phyloP scores from a whole-genome alignment of 2,329 filamentous ascomycete species.

The Ophiostoma australiae region DNA sequence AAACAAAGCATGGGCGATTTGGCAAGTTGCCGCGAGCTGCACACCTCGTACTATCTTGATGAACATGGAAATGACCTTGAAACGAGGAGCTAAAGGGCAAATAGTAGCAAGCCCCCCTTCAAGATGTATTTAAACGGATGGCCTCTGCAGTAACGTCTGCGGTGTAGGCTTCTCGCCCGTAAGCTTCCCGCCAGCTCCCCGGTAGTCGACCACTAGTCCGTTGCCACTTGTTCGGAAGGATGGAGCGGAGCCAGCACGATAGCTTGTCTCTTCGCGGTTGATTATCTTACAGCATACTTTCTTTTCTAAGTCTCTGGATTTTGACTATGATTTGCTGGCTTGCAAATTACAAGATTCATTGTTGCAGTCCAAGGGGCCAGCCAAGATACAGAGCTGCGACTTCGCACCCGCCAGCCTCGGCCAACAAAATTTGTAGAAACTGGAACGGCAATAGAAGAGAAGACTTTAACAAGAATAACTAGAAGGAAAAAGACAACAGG shows the following conservation, averaged over 20 bases:
- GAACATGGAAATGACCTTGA: too few relatives aligned
- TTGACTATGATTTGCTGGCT: background rate
- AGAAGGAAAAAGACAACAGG: background rate
- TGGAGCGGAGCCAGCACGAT: background rate
- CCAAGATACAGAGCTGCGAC: background rate
- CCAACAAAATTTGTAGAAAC: background rate
- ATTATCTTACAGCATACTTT: background rate
- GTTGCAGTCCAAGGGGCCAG: background rate
- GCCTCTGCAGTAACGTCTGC: background rate
- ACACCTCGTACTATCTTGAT: too few relatives aligned
- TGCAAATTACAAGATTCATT: background rate
- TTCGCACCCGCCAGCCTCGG: background rate
- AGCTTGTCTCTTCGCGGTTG: background rate
- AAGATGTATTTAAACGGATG: background rate
- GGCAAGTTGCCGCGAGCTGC: too few relatives aligned
- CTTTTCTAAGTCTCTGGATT: background rate
- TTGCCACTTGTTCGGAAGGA: constrained; percentile 2
- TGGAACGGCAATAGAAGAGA: too few relatives aligned
- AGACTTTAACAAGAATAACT: too few relatives aligned
- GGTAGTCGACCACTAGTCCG: background rate
- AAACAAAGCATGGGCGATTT: background rate
- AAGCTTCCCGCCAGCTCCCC: background rate
- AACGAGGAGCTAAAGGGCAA: too few relatives aligned
- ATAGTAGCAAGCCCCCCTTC: too few relatives aligned
- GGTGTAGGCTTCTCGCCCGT: background rate